Evolutionary conservation across 2,329 filamentous ascomycete species (phyloP), one percentile per base, ranked within the genome.

Genomic region (Monilinia polystroma): DNA sequence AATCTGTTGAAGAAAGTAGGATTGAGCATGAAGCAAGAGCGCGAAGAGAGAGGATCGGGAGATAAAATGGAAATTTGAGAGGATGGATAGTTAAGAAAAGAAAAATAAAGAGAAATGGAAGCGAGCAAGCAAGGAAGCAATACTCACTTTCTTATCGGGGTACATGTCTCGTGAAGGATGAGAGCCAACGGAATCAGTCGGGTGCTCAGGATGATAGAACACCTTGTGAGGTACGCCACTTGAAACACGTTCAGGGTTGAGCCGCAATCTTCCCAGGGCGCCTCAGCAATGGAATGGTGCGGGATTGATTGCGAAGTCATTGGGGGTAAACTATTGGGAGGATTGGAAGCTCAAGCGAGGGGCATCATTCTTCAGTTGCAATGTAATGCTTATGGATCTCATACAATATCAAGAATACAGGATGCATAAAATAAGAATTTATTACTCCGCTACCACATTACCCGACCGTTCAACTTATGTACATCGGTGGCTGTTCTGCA

Each of bases 1-100:
- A 80, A 78, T 66, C 77, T 77, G 64, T 76, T 91, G 73, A 80
- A 83, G 68, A 82, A 83, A 41, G 80, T 83, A 54, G 84, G 84
- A 0, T 71, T 78, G 12, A 72, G 73, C 68, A 80, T 82, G 68
- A 74, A 75, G 76, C 77, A 58, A 73, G 79, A 68, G 74, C 72
- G 69, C 70, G 74, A 73, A 47, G 75, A 69, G 60, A 75, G 49
- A 52, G 55, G 18, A 53, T 38, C 49, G 23, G 45, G 20, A n/a
- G 58, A 64, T 53, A 63, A 52, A 64, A 64, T 65, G 66, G 60
- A 65, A 51, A 58, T 53, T 53, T 64, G 62, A 67, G 45, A 43
- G 23, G 20, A 12, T 16, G 45, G 45, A 38, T 26, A 62, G n/a
- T 6, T 26, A 47, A 26, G 16, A 62, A 14, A 41, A 1, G 2